Evolutionary conservation across 805 yeast genomes (phyloP), one percentile per base, ranked within the genome.

Genomic region (Candida easanensis): DNA sequence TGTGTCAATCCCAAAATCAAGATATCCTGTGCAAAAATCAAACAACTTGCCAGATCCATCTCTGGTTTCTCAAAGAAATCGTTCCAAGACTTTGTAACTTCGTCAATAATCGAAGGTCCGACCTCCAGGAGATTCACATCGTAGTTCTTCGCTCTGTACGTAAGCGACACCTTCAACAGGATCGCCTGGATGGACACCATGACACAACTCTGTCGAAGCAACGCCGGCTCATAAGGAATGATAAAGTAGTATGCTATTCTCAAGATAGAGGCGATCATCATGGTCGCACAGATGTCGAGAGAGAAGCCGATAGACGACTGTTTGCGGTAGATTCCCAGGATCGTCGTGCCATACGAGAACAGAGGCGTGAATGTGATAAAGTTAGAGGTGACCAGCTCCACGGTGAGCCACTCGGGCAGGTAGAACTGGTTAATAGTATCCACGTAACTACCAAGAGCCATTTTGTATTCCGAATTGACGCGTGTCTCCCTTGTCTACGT

Each of bases 201-300:
- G n/a, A 87, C 77, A 33, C 84, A 55, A 28, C 93, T 79, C 59
- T 90, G 97, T 48, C 91, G 66, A 33, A 89, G 68, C 33, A 89
- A 64, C 2, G 95, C 77, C n/a, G 76, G 62, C 60, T 89, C 97
- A 59, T 82, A 89, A 0, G 96, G 96, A 36, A 82, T 76, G 38
- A 87, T 81, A 48, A 84, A 62, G 67, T 84, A 90, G 66, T 87
- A 89, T 43, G 80, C 78, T 21, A 89, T 81, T 51, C 95, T 71
- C 36, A 88, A 65, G 5, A 80, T 76, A 33, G 88, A 76, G 1
- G 96, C 82, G 50, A 88, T 71, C 48, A 89, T 61, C 96, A 90
- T 88, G 6, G 96, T 87, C 6, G 88, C 90, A 64, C 97, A 90
- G 10, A 90, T 86, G 63, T 90, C 97, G n/a, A 88, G 70, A 5